Evolutionary conservation across 306 rosid genomes (phyloP), one percentile per base, ranked within the genome.

Genomic region (Comarum palustre): DNA sequence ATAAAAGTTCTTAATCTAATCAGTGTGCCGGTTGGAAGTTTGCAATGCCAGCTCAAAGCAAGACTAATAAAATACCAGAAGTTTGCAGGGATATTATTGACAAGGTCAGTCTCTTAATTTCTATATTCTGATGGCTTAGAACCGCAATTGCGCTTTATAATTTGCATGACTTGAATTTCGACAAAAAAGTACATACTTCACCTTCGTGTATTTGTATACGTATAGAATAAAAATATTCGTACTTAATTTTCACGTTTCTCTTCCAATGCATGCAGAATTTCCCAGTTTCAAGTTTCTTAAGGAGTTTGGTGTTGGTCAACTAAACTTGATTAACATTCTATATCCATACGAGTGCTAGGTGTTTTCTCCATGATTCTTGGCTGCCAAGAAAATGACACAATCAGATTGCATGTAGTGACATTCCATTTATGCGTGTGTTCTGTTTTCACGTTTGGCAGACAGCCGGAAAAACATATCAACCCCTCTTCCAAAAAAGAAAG

Each of bases 11-110:
- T 43, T 24, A 73, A 6, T 74, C 50, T 60, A 73, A 45, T 51
- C 32, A n/a, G 67, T 27, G 54, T 58, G 73, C 79, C 72, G 78
- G 79, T 73, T 65, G 80, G 62, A 75, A 67, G 69, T 76, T 74
- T 48, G 74, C 74, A 38, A 32, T 59, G 72, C 25, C 74, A 74
- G 76, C 77, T 62, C n/a, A 34, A 45, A 42, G 62, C 34, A 63
- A 10, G 34, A 78, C 50, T 66, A 66, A 69, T 59, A 8, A 13
- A 52, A 39, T 57, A 66, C 68, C 14, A 8, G 34, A 69, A 46
- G 48, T 41, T 20, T 43, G 43, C 54, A 60, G 51, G 46, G 17
- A 24, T 39, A 58, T 61, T 36, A 47, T 34, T 17, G 43, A 52
- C 12, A n/a, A 14, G 60, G 24, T 14, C 29, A 59, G 19, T 41